Evolutionary conservation across 441 rosid genomes (phyloP).

Genomic region (Euphorbia celastroides): DNA sequence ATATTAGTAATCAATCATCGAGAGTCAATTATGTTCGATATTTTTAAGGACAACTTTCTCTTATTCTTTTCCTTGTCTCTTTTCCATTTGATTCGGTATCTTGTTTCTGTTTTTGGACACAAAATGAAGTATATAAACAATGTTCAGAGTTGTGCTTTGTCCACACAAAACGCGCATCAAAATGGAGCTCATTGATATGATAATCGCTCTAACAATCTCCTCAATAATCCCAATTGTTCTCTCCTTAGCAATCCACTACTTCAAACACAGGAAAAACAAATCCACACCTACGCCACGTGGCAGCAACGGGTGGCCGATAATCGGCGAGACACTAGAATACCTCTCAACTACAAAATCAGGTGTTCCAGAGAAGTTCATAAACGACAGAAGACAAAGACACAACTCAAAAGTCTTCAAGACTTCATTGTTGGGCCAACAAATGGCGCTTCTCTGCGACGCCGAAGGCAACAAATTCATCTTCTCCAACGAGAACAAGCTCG

Average conservation of each 20-base stretch:
- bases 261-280: not conserved
- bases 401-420: conserved; percentile 14
- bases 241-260: not conserved
- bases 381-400: conserved; percentile 14
- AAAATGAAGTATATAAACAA: not conserved
- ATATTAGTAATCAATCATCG: too few relatives aligned
- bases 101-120: not conserved
- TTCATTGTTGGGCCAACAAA: conserved; percentile 13
- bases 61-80: not conserved
- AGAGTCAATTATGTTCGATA: not conserved
- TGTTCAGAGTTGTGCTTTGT: not conserved
- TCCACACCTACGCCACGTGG: conserved; percentile 14
- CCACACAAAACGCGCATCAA: not conserved
- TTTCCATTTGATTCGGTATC: not conserved
- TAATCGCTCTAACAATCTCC: not conserved
- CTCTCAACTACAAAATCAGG: conserved; percentile 11
- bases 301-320: conserved; percentile 10
- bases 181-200: conserved; percentile 3
- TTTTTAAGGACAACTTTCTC: not conserved
- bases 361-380: conserved; percentile 18
- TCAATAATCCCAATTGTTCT: conserved; percentile 1
- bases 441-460: conserved; percentile 14
- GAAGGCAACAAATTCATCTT: conserved; percentile 24
- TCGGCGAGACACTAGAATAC: conserved; percentile 21
- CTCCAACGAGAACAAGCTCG: conserved; percentile 22